Percentiles rank a stretch among this genome's conserved stretches.
Evolutionary conservation across 768 basidiomycete genomes (phyloP).

Genomic region (Naganishia randhawae): DNA sequence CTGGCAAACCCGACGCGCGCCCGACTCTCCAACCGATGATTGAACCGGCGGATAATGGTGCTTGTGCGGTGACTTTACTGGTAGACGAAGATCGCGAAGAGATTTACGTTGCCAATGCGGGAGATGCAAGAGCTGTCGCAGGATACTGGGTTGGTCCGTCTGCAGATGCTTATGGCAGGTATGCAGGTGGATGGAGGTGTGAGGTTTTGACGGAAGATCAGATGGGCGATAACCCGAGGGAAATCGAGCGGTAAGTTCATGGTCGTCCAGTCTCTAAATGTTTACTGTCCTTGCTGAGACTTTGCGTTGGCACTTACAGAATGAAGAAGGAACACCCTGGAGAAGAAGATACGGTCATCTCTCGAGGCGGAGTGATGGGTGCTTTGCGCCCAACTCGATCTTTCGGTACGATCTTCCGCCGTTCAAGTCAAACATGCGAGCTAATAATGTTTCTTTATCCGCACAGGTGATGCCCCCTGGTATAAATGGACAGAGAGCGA

Average conservation of each 20-base stretch:
- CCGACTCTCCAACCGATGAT: constrained; percentile 61
- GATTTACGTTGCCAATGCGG: constrained; percentile 84
- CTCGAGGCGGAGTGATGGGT: constrained; percentile 44
- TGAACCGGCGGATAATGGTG: constrained; percentile 80
- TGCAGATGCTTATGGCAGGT: constrained; percentile 53
- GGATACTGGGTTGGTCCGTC: constrained; percentile 74
- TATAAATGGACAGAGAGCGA: constrained; percentile 48
- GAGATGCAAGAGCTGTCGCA: constrained; percentile 92
- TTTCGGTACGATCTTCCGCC: constrained; percentile 32
- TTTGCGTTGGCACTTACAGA: constrained; percentile 26
- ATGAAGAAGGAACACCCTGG: constrained; percentile 45
- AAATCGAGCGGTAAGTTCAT: constrained; percentile 66
- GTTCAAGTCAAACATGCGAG: background rate
- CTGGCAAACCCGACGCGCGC: constrained; percentile 14
- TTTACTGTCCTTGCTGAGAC: background rate
- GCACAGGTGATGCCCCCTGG: constrained; percentile 39
- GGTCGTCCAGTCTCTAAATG: background rate
- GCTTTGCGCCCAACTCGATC: constrained; percentile 48
- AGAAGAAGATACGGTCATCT: constrained; percentile 45
- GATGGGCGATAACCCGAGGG: constrained; percentile 83
- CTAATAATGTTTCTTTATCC: background rate
- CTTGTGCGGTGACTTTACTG: constrained; percentile 82
- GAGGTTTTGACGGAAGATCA: constrained; percentile 95
- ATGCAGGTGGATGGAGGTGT: constrained; percentile 72
- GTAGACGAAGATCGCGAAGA: constrained; percentile 78